Evolutionary conservation across 1,284 basidiomycete species (phyloP), one percentile per base, ranked within the genome.

Genomic region (Caloboletus inedulis): DNA sequence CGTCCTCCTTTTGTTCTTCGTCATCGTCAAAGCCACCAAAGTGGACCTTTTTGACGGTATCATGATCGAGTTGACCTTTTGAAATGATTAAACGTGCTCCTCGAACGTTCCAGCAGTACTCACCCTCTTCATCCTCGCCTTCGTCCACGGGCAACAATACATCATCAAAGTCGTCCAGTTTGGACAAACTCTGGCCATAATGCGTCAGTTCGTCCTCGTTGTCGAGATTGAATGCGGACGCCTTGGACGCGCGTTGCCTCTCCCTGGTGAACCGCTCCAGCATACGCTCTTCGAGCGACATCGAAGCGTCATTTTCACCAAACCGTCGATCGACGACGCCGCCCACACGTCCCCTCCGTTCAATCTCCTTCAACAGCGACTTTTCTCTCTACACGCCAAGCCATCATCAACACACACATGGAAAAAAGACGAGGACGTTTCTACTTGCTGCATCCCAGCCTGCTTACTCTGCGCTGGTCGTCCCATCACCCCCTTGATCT

Each of bases 281-380:
- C 87, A 98, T 98, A 59, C 94, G 90, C 63, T 99, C 96, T 69
- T 99, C 97, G 16, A 94, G 77, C 10, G 89, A 88, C 80, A 99
- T 85, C 10, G 84, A 81, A 2, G 94, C 86, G 62, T 99, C 87
- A 62, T 91, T 88, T 80, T 99, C 97, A 73, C 97, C 97, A 63
- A 99, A 98, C 36, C 97, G 88, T 51, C 93, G 83, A 72, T 99
- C 97, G 49, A 96, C 75, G 59, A 99, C 89, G 5, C 92, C 91
- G 10, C 95, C 94, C 13, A 88, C 84, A 59, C 87, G 88, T 44
- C 81, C 83, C 63, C 79, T 83, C 58, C 87, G 81, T 48, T 93
- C 82, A 30, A 85, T 86, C 72, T 98, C 94, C 49, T 94, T 94
- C 41, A 98, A 74, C 19, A 99, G 75, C 0, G 87, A 91, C 74